These are phyloP conservation scores for Coemansia sp. DNA, from an alignment of 192 early-diverging fungal genomes.

Conservation along the genomic window DNA sequence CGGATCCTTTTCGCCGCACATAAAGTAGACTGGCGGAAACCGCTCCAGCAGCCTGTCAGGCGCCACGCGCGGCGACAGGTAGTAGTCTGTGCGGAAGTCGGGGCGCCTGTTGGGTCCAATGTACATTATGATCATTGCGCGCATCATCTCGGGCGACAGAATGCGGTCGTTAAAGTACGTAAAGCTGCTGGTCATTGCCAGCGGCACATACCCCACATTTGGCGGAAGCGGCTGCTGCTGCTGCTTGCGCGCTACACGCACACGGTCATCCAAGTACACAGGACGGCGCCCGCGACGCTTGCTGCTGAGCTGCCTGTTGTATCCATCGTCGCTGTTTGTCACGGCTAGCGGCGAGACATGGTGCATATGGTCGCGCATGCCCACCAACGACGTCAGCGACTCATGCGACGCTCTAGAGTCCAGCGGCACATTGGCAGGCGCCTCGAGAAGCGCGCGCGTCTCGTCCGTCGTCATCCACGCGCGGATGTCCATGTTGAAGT, in stretches of 20 bases:
- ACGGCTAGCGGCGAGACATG: slow-evolving; percentile 65
- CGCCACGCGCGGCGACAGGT: slow-evolving; percentile 80
- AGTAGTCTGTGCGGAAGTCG: slow-evolving; percentile 79
- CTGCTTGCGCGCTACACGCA: slow-evolving; percentile 27
- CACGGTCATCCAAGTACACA: slow-evolving; percentile 31
- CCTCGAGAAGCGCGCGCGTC: slow-evolving; percentile 34
- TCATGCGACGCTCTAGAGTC: not conserved
- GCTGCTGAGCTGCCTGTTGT: slow-evolving; percentile 16
- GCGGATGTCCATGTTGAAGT: slow-evolving; percentile 84
- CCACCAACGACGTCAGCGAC: slow-evolving; percentile 44
- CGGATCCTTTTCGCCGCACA: slow-evolving; percentile 96
- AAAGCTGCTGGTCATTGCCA: slow-evolving; percentile 74
- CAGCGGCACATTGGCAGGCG: not conserved
- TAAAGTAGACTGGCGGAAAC: slow-evolving; percentile 87
- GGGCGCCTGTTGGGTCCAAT: slow-evolving; percentile 76
- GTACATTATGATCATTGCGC: slow-evolving; percentile 77
- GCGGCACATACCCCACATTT: slow-evolving; percentile 32
- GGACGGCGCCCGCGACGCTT: slow-evolving; percentile 6
- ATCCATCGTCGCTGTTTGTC: slow-evolving; percentile 32
- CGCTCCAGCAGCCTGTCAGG: slow-evolving; percentile 81
- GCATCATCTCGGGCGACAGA: slow-evolving; percentile 73
- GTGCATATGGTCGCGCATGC: slow-evolving; percentile 66
- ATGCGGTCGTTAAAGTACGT: slow-evolving; percentile 87
- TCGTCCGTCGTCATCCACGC: slow-evolving; percentile 81
- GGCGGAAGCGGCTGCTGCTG: slow-evolving; percentile 4